These are phyloP conservation scores for Phaeosphaeria sp. DNA, from an alignment of 2,329 filamentous ascomycete genomes.

Conservation along the genomic window DNA sequence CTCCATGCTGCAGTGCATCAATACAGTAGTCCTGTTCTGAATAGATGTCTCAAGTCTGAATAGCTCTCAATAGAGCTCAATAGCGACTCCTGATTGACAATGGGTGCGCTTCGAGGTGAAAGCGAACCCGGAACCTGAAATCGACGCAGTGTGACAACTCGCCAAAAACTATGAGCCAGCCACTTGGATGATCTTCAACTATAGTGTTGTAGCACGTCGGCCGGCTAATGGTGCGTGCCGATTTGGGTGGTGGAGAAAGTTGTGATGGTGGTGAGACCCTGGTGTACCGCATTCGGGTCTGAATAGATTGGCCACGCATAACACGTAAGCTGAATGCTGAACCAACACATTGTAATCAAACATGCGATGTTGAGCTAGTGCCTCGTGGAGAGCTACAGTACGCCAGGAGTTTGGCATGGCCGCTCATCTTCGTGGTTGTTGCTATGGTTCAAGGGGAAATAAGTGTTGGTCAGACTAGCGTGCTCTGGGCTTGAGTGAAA, in stretches of 20 bases:
- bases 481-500: neutral
- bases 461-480: neutral
- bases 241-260: slow-evolving; percentile 10
- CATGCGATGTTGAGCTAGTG: neutral
- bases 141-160: slow-evolving; percentile 2
- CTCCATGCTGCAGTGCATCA: neutral
- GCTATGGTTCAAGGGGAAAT: neutral
- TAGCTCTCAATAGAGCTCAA: slow-evolving; percentile 20
- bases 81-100: slow-evolving; percentile 21
- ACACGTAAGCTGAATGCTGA: slow-evolving; percentile 29
- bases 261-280: slow-evolving; percentile 22
- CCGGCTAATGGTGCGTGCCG: slow-evolving; percentile 1
- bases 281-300: slow-evolving; percentile 36
- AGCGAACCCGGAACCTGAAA: slow-evolving; percentile 6
- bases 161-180: slow-evolving; percentile 5
- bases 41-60: slow-evolving; percentile 21
- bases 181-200: neutral
- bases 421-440: neutral
- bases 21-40: slow-evolving; percentile 5
- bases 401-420: too few species aligned
- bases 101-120: slow-evolving; percentile 18
- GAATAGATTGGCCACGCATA: slow-evolving; percentile 35
- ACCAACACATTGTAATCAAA: neutral
- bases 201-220: neutral
- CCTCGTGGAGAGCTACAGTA: too few species aligned